Evolutionary conservation across 73 alveolate genomes (phyloP).

Genomic region (Paramecium bursaria): DNA sequence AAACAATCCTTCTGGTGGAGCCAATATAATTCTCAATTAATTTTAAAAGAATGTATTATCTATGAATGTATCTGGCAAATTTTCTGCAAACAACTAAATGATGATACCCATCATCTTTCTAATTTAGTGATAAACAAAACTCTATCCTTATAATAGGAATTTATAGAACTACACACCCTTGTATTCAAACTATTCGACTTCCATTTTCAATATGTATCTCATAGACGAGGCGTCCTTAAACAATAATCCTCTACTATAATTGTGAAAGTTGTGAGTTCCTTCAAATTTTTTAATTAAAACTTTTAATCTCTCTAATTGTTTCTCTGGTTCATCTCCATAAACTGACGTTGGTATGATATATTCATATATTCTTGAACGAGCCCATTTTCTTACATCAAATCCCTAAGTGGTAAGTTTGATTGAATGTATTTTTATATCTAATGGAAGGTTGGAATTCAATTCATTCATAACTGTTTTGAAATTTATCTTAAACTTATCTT

Average conservation of each 20-base stretch:
- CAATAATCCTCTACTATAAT: constrained; percentile 87
- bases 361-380: constrained; percentile 88
- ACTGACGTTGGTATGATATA: constrained; percentile 87
- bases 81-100: constrained; percentile 72
- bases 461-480: constrained; percentile 76
- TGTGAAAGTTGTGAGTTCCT: constrained; percentile 95
- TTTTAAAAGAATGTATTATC: constrained; percentile 73
- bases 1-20: constrained; percentile 85
- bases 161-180: constrained; percentile 81
- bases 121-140: constrained; percentile 95
- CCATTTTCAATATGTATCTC: constrained; percentile 83
- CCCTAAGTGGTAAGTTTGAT: constrained; percentile 78
- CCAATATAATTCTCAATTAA: constrained; percentile 71
- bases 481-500: constrained; percentile 69
- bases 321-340: constrained; percentile 73
- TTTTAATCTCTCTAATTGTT: constrained; percentile 73
- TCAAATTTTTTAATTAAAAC: constrained; percentile 74
- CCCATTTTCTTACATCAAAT: constrained; percentile 88
- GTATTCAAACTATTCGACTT: constrained; percentile 74
- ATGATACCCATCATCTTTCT: constrained; percentile 96
- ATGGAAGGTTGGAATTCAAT: constrained; percentile 85
- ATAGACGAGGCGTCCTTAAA: constrained; percentile 83
- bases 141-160: constrained; percentile 88
- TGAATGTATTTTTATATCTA: constrained; percentile 84
- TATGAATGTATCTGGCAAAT: constrained; percentile 67